These are phyloP conservation scores for Fraxinus albicans DNA, from an alignment of 305 asterid genomes.

Conservation along the genomic window DNA sequence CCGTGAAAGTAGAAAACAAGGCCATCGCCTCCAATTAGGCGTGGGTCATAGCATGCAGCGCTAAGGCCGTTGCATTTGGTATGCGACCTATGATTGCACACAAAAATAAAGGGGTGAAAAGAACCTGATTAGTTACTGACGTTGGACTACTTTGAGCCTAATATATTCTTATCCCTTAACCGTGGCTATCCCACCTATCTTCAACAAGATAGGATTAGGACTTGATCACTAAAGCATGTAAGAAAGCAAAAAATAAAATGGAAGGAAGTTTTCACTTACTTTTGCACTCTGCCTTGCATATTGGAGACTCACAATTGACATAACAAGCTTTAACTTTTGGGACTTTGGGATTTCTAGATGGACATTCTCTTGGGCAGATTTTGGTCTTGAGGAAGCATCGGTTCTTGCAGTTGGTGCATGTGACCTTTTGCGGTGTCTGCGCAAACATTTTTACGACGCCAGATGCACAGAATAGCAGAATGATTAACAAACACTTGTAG, in stretches of 20 bases:
- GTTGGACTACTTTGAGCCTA: neutral
- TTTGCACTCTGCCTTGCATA: conserved; percentile 45
- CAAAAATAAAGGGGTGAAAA: neutral
- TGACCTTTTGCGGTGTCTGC: neutral
- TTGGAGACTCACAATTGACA: conserved; percentile 43
- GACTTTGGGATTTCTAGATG: neutral
- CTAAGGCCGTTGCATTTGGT: conserved; percentile 58
- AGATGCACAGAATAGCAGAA: neutral
- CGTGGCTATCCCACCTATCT: neutral
- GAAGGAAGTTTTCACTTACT: conserved; percentile 25
- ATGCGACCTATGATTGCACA: conserved; percentile 35
- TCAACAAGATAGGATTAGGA: neutral
- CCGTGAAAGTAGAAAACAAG: conserved; percentile 69
- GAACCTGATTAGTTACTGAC: neutral
- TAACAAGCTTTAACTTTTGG: conserved; percentile 35
- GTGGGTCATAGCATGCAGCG: conserved; percentile 64
- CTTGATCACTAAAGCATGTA: neutral
- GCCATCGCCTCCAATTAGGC: conserved; percentile 66
- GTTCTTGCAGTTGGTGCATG: neutral
- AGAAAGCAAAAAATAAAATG: neutral
- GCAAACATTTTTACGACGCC: neutral
- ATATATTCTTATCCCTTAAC: neutral
- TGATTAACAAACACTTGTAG: neutral
- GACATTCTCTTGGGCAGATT: neutral
- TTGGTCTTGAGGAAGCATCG: neutral